These are phyloP conservation scores for Cystobasidium onofrii DNA, from an alignment of 768 basidiomycete species.

Conservation along the genomic window DNA sequence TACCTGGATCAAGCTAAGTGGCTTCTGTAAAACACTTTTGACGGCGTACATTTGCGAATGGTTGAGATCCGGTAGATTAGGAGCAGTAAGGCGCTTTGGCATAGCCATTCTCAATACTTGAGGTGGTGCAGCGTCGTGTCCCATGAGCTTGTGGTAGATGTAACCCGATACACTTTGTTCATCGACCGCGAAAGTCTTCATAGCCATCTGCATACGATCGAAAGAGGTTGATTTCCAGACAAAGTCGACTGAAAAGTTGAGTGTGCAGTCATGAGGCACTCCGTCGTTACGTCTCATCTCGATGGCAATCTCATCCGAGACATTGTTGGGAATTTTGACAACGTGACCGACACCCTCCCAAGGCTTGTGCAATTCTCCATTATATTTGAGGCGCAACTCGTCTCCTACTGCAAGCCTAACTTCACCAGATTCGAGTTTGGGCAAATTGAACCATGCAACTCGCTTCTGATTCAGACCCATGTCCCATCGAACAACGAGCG, in stretches of 20 bases:
- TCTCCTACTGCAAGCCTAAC: slow-evolving; percentile 94
- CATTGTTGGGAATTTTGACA: slow-evolving; percentile 99
- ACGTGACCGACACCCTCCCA: slow-evolving; percentile 99
- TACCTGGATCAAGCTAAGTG: slow-evolving; percentile 87
- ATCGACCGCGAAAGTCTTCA: slow-evolving; percentile 99
- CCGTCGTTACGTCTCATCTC: slow-evolving; percentile 84
- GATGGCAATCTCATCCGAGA: slow-evolving; percentile 94
- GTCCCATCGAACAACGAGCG: slow-evolving; percentile 94
- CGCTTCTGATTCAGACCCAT: slow-evolving; percentile 96
- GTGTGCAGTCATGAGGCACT: slow-evolving; percentile 85
- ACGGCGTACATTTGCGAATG: slow-evolving; percentile 99
- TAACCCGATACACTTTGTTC: slow-evolving; percentile 99
- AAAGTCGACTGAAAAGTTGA: slow-evolving; percentile 95
- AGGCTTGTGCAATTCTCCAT: slow-evolving; percentile 76
- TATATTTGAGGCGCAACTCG: slow-evolving; percentile 79
- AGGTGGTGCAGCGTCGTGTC: slow-evolving; percentile 84
- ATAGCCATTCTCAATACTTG: slow-evolving; percentile 70
- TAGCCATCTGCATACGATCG: slow-evolving; percentile 96
- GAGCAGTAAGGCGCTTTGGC: slow-evolving; percentile 94
- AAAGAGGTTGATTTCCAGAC: slow-evolving; percentile 99
- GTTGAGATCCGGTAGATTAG: slow-evolving; percentile 93
- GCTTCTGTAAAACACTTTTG: slow-evolving; percentile 96
- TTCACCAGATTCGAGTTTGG: slow-evolving; percentile 96
- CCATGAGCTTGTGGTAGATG: slow-evolving; percentile 97
- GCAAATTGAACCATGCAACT: slow-evolving; percentile 94